phyloP scores from a whole-genome alignment of 352 stramenopile species.

The Globisporangium perplexum region DNA sequence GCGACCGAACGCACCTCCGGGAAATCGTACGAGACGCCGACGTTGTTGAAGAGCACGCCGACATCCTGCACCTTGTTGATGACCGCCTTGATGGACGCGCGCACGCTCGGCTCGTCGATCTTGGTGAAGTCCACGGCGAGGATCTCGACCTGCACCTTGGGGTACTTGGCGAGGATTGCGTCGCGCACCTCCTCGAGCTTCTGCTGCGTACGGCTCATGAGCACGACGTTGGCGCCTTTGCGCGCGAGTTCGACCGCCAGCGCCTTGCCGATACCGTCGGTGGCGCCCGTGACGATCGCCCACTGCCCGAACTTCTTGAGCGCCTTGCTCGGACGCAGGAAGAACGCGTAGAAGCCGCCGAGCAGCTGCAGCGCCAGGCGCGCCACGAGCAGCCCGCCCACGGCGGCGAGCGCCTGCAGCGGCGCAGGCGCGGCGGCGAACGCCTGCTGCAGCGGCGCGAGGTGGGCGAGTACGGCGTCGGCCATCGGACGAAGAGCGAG shows the following conservation, averaged over 20 bases:
- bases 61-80: constrained; percentile 88
- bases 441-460: constrained; percentile 25
- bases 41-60: constrained; percentile 99
- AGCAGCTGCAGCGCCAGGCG: constrained; percentile 50
- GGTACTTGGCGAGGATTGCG: constrained; percentile 93
- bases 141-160: constrained; percentile 80
- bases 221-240: constrained; percentile 95
- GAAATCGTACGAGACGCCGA: constrained; percentile 98
- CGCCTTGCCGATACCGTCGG: constrained; percentile 91
- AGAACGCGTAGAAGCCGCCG: constrained; percentile 70
- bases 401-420: constrained; percentile 33
- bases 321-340: constrained; percentile 92
- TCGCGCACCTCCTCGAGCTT: constrained; percentile 92
- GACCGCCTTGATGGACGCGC: constrained; percentile 38
- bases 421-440: constrained; percentile 26
- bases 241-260: constrained; percentile 94
- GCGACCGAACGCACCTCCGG: constrained; percentile 40
- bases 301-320: constrained; percentile 95
- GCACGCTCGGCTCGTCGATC: constrained; percentile 75
- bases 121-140: constrained; percentile 94
- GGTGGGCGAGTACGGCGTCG: constrained; percentile 6
- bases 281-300: constrained; percentile 97
- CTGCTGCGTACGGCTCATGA: constrained; percentile 96
- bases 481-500: not conserved
- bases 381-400: constrained; percentile 45